Conservation (phyloP, 2,329 filamentous ascomycete genomes). For the Neofusicoccum ribis region DNA sequence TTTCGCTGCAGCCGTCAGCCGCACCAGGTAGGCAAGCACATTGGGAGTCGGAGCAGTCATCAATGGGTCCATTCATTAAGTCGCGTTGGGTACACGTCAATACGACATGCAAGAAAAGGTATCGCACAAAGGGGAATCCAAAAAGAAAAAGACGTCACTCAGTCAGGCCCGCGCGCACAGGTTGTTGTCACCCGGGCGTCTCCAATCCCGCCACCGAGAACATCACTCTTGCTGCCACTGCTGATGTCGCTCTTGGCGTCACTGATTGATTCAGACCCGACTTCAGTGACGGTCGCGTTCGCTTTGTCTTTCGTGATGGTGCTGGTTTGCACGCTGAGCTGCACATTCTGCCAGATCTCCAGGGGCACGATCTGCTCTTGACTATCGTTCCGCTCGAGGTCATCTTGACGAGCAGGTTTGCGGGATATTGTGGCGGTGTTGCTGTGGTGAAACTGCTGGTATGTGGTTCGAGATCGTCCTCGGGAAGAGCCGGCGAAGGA, state of each 20-base stretch:
- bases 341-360: conserved; percentile 16
- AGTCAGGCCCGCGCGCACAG: background rate
- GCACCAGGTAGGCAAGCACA: no score
- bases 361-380: conserved; percentile 6
- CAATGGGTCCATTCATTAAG: background rate
- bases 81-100: background rate
- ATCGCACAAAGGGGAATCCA: background rate
- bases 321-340: conserved; percentile 10
- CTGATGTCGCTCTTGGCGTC: conserved; percentile 10
- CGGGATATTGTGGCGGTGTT: background rate
- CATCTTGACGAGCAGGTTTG: background rate
- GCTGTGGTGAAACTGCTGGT: conserved; percentile 10
- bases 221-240: background rate
- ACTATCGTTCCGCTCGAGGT: conserved; percentile 6
- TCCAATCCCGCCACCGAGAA: background rate
- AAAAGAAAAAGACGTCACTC: background rate
- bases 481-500: conserved; percentile 26
- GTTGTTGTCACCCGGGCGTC: background rate
- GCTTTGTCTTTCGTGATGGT: background rate
- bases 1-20: no score
- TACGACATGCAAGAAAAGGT: background rate
- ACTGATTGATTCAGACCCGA: background rate
- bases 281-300: background rate
- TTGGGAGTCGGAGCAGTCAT: no score
- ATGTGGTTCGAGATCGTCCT: conserved; percentile 5